These are phyloP conservation scores for Ustilago tritici DNA, from an alignment of 1,284 basidiomycete species.

Conservation along the genomic window DNA sequence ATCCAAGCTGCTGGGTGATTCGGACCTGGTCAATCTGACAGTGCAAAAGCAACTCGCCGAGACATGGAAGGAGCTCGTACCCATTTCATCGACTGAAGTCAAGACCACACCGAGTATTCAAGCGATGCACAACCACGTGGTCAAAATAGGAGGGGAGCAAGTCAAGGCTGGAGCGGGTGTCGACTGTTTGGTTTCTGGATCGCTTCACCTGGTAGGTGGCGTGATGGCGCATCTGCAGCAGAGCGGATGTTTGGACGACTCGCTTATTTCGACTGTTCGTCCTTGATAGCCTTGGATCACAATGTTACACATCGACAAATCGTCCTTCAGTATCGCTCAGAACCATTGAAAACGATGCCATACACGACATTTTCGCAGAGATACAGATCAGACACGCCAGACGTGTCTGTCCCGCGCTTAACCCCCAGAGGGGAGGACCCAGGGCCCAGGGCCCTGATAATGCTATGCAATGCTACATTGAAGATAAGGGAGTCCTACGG, in stretches of 20 bases:
- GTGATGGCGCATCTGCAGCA: conserved; percentile 76
- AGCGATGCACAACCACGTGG: conserved; percentile 74
- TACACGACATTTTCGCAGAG: no score
- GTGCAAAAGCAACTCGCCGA: conserved; percentile 60
- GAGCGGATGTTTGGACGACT: conserved; percentile 55
- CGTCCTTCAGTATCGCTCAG: no score
- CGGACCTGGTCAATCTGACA: conserved; percentile 54
- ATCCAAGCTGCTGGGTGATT: conserved; percentile 54
- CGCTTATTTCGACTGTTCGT: conserved; percentile 48
- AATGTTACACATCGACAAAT: no score
- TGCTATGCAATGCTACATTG: no score
- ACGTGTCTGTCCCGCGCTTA: no score
- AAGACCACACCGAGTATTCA: conserved; percentile 89
- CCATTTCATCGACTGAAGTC: conserved; percentile 18
- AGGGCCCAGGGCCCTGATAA: no score
- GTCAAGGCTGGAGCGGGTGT: conserved; percentile 70
- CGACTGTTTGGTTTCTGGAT: conserved; percentile 87
- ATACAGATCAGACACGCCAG: no score
- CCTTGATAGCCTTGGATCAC: conserved; percentile 5
- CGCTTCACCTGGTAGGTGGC: conserved; percentile 93
- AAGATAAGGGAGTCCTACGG: no score
- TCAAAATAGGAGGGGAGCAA: conserved; percentile 72
- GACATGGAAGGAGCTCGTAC: conserved; percentile 56
- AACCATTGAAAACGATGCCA: no score
- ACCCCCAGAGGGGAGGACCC: no score